A percentile compares a stretch with the other conserved stretches of the same genome.
Evolutionary conservation across 2,329 filamentous ascomycete genomes (phyloP).

Genomic region (Microsporum canis): DNA sequence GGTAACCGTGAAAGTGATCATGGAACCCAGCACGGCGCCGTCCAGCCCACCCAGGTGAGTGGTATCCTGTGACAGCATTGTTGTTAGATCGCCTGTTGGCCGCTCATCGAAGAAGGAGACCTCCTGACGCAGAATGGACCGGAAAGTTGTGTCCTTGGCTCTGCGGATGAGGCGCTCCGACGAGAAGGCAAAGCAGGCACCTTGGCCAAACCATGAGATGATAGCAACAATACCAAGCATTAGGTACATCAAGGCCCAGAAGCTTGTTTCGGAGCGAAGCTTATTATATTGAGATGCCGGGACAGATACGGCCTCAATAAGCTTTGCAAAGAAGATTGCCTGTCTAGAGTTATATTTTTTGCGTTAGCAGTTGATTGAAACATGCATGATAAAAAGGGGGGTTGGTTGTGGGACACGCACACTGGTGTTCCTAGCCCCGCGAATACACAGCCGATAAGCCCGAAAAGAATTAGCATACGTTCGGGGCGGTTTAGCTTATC

Average conservation of each 20-base stretch:
- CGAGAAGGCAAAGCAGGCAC: slow-evolving; percentile 66
- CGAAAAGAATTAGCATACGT: slow-evolving; percentile 58
- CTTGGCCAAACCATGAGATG: slow-evolving; percentile 56
- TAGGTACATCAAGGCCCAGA: slow-evolving; percentile 81
- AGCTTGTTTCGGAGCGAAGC: slow-evolving; percentile 60
- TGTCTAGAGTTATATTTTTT: not conserved
- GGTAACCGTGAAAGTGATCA: slow-evolving; percentile 69
- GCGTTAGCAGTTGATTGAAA: not conserved
- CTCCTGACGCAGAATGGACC: slow-evolving; percentile 80
- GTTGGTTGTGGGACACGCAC: slow-evolving; percentile 38
- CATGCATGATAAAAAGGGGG: not conserved
- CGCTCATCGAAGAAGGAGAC: slow-evolving; percentile 91
- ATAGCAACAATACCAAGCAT: slow-evolving; percentile 69
- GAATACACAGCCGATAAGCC: slow-evolving; percentile 61
- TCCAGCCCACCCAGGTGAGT: slow-evolving; percentile 79
- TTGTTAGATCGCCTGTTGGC: slow-evolving; percentile 74
- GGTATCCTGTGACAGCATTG: slow-evolving; percentile 78
- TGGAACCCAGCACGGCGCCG: slow-evolving; percentile 73
- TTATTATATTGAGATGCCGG: slow-evolving; percentile 42
- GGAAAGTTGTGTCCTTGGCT: slow-evolving; percentile 70
- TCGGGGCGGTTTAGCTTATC: slow-evolving; percentile 67
- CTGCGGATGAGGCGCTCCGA: slow-evolving; percentile 74
- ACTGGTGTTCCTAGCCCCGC: slow-evolving; percentile 71
- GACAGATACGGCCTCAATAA: slow-evolving; percentile 60
- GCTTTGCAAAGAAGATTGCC: slow-evolving; percentile 71